Conservation (phyloP, 1,139 yeast genomes). For the Candida tetrigidarum region DNA sequence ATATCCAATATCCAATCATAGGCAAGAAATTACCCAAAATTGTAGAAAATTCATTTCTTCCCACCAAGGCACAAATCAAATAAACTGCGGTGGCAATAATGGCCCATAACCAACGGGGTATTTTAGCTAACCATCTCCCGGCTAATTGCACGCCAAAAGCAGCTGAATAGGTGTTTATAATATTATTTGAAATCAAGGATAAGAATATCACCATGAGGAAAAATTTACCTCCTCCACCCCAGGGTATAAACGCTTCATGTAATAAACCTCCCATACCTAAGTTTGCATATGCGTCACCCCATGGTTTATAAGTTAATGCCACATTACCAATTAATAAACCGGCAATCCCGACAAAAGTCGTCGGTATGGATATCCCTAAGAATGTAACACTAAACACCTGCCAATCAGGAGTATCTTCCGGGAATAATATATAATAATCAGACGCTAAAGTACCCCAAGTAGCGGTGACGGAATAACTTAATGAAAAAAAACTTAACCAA, state of each 20-base stretch:
- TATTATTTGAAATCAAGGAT: slow-evolving; percentile 80
- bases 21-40: slow-evolving; percentile 89
- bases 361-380: slow-evolving; percentile 70
- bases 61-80: slow-evolving; percentile 73
- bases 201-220: slow-evolving; percentile 68
- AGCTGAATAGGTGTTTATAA: slow-evolving; percentile 76
- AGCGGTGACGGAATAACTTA: slow-evolving; percentile 79
- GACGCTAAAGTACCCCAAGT: slow-evolving; percentile 93
- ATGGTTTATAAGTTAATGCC: slow-evolving; percentile 62
- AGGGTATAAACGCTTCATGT: slow-evolving; percentile 66
- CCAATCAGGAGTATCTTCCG: slow-evolving; percentile 67
- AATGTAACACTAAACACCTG: slow-evolving; percentile 66
- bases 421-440: slow-evolving; percentile 83
- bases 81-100: slow-evolving; percentile 66
- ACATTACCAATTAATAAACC: slow-evolving; percentile 76
- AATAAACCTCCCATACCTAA: slow-evolving; percentile 83
- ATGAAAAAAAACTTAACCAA: slow-evolving; percentile 74
- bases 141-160: slow-evolving; percentile 80
- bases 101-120: slow-evolving; percentile 86
- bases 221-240: slow-evolving; percentile 85
- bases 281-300: slow-evolving; percentile 59
- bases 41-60: slow-evolving; percentile 73
- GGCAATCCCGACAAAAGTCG: slow-evolving; percentile 75
- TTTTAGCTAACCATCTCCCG: slow-evolving; percentile 59
- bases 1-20: slow-evolving; percentile 94